Evolutionary conservation across 2,329 filamentous ascomycete genomes (phyloP), one percentile per base, ranked within the genome.

Genomic region (Colletotrichum noveboracense): DNA sequence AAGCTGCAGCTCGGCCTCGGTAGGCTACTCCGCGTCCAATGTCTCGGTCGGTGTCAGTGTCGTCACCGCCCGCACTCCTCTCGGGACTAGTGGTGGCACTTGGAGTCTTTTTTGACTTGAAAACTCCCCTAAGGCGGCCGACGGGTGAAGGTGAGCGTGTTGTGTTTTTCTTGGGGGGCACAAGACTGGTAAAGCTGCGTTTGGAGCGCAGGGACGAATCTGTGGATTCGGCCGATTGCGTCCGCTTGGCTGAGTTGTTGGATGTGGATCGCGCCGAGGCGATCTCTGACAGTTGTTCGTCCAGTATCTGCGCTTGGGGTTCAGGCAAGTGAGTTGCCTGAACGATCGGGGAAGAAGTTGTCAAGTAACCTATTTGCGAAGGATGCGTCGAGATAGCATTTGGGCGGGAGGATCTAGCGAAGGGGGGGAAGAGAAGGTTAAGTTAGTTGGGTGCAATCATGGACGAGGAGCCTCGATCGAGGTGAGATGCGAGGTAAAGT

Each of bases 71-170:
- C 62, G 64, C 58, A 43, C 66, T 75, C 79, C 70, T 79, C 71
- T 85, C 84, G 36, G 83, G 84, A 38, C 80, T 84, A 36, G 86
- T 87, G 78, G 87, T 89, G 74, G 86, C 85, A 76, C 85, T 87
- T 30, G 69, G 67, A 76, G 80, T 85, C 81, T 88, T 91, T 80
- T 90, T 92, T 60, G 88, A 86, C 74, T 86, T 90, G 80, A 97
- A 95, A 14, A 93, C 94, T 81, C 93, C 92, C 82, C 91, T 94
- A 76, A 96, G 87, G 80, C 93, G 94, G 80, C 92, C 91, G 67
- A 90, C 92, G 13, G 94, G 94, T 12, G 95, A 96, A 24, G 91
- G 88, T 28, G 92, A 92, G 75, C 94, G 90, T 78, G 89, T 89
- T 61, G 85, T 82, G 75, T 86, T 85, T 79, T 84, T 86, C 78